Evolutionary conservation across 2,329 filamentous ascomycete species (phyloP).

Genomic region (Cladobotryum mycophilum): DNA sequence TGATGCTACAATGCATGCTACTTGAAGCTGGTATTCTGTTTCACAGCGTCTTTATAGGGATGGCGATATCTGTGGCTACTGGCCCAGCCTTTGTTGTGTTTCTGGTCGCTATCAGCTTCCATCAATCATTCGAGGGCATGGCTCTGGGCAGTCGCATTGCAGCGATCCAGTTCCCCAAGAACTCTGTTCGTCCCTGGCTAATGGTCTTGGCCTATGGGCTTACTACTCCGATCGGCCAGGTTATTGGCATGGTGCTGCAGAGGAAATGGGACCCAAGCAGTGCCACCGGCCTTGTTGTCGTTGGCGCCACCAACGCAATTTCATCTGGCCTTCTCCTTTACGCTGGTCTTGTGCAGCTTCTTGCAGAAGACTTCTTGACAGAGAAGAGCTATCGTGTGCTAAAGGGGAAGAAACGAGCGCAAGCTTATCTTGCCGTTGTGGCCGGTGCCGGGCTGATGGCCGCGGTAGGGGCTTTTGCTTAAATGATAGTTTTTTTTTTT

Average conservation of each 20-base stretch:
- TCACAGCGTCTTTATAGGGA: constrained; percentile 80
- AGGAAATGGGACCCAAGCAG: constrained; percentile 74
- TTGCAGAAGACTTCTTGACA: constrained; percentile 77
- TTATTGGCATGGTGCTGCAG: constrained; percentile 72
- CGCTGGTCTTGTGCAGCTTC: constrained; percentile 74
- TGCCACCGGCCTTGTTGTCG: constrained; percentile 69
- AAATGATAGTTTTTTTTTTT: background rate
- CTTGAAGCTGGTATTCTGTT: constrained; percentile 80
- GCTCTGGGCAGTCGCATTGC: constrained; percentile 81
- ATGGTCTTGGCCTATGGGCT: constrained; percentile 73
- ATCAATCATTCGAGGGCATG: constrained; percentile 84
- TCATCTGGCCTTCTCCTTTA: constrained; percentile 75
- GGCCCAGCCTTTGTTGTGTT: constrained; percentile 75
- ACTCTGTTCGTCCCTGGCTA: constrained; percentile 71
- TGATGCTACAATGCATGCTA: constrained; percentile 70
- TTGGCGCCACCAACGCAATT: constrained; percentile 83
- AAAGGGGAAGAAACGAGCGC: constrained; percentile 53
- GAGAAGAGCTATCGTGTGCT: constrained; percentile 67
- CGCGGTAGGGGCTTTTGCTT: constrained; percentile 66
- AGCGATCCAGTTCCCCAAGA: constrained; percentile 68
- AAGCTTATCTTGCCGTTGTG: constrained; percentile 59
- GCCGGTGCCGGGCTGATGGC: constrained; percentile 64
- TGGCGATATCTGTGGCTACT: constrained; percentile 76
- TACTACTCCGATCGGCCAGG: constrained; percentile 77
- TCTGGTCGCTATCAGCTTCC: constrained; percentile 73